Evolutionary conservation across 2,329 filamentous ascomycete species (phyloP).

Genomic region (Cercospora sp.): DNA sequence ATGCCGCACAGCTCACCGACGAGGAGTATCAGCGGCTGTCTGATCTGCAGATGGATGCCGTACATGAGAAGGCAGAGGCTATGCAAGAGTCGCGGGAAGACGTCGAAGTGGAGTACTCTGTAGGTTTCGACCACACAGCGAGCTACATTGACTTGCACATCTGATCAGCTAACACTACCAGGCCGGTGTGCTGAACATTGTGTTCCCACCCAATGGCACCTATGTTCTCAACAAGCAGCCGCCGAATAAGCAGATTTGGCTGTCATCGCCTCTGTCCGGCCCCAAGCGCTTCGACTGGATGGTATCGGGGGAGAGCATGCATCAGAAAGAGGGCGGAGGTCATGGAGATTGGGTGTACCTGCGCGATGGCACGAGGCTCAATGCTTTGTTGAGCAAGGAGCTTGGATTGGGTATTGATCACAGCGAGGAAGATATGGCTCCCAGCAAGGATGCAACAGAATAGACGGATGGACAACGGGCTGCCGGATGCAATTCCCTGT

Average conservation of each 20-base stretch:
- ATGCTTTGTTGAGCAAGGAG: conserved; percentile 72
- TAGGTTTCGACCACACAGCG: conserved; percentile 50
- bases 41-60: conserved; percentile 68
- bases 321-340: conserved; percentile 75
- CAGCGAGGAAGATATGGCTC: conserved; percentile 32
- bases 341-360: conserved; percentile 82
- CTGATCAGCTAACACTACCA: conserved; percentile 41
- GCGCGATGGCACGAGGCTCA: conserved; percentile 76
- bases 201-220: conserved; percentile 67
- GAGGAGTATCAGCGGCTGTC: conserved; percentile 74
- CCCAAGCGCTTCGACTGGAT: conserved; percentile 96
- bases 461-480: conserved; percentile 9
- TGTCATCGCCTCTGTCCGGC: conserved; percentile 85
- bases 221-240: conserved; percentile 99
- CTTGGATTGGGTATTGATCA: conserved; percentile 63
- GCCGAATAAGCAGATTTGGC: conserved; percentile 96
- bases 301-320: conserved; percentile 67
- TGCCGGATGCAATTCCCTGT: neutral
- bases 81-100: conserved; percentile 71
- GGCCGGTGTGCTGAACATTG: conserved; percentile 83
- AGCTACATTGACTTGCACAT: neutral
- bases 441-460: conserved; percentile 33
- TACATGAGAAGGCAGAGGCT: conserved; percentile 65
- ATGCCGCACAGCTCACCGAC: conserved; percentile 66
- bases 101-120: conserved; percentile 85